Percentiles rank a stretch among this genome's conserved stretches.
phyloP scores from a whole-genome alignment of 108 stramenopile genomes.

The Stephanodiscus triporus region DNA sequence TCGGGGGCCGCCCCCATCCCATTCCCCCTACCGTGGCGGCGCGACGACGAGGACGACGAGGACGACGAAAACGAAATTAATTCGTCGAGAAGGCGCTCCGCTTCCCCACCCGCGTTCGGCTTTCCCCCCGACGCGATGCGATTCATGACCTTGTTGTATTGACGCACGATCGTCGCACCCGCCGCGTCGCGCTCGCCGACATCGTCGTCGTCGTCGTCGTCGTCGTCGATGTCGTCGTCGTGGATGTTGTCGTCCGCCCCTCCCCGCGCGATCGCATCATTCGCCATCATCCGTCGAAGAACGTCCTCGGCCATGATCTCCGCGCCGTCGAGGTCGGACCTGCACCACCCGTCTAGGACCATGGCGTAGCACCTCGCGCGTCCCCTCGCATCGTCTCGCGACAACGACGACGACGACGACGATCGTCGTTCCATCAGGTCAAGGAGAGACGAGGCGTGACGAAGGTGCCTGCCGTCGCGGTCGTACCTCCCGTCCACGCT shows the following conservation, averaged over 20 bases:
- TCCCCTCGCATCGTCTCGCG: not conserved
- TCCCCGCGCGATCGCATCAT: no score
- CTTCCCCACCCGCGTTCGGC: constrained; percentile 21
- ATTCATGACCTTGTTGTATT: constrained; percentile 48
- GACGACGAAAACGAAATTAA: constrained; percentile 13
- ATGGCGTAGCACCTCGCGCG: constrained; percentile 20
- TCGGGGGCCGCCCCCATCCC: constrained; percentile 7
- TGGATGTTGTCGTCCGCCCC: no score
- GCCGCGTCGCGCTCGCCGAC: not conserved
- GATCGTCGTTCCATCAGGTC: constrained; percentile 29
- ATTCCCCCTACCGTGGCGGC: not conserved
- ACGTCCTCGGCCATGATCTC: constrained; percentile 31
- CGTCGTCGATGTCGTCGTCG: not conserved
- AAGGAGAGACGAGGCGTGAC: constrained; percentile 27
- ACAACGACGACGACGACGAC: not conserved
- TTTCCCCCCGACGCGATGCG: constrained; percentile 30
- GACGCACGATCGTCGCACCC: constrained; percentile 12
- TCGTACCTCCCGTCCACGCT: not conserved
- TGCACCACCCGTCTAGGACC: constrained; percentile 33
- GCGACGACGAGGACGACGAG: not conserved
- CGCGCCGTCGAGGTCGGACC: constrained; percentile 25
- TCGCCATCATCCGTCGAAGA: constrained; percentile 19
- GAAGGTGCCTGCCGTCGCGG: not conserved
- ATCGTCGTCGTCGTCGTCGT: not conserved
- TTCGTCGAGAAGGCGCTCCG: constrained; percentile 34